Percentiles rank a stretch among this genome's conserved stretches.
These are phyloP conservation scores for Penicillium lagena DNA, from an alignment of 495 filamentous ascomycete genomes.

Conservation along the genomic window DNA sequence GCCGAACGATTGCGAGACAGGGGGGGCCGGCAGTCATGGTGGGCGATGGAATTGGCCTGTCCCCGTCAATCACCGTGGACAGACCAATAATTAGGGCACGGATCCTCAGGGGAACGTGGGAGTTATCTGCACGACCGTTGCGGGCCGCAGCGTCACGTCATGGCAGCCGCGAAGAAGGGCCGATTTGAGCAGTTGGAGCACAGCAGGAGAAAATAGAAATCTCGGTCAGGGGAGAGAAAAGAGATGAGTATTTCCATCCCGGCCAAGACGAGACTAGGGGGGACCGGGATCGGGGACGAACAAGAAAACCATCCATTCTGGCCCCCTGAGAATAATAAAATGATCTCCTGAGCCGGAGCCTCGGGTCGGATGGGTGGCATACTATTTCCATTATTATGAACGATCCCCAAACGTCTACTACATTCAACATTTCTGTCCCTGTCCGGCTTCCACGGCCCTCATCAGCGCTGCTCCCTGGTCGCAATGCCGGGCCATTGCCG, in stretches of 20 bases:
- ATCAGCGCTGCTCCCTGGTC: conserved; percentile 46
- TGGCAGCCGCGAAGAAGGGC: conserved; percentile 2
- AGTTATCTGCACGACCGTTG: conserved; percentile 11
- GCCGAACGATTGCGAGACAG: conserved; percentile 18
- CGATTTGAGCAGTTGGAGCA: not conserved
- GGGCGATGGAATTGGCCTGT: not conserved
- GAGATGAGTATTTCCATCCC: no score
- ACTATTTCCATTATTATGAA: no score
- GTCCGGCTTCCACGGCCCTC: conserved; percentile 28
- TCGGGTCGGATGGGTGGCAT: no score
- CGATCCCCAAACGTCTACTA: no score
- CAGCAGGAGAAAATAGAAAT: not conserved
- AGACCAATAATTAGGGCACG: conserved; percentile 9
- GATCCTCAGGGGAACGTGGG: conserved; percentile 22
- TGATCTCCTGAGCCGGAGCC: no score
- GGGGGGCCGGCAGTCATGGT: conserved; percentile 8
- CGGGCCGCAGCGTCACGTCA: conserved; percentile 5
- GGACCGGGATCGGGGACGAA: no score
- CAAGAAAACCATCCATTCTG: no score
- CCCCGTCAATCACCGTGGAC: no score
- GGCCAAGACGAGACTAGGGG: no score
- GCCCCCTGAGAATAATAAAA: no score
- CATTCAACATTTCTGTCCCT: conserved; percentile 31
- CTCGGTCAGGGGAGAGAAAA: no score
- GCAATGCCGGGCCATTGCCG: conserved; percentile 59